These are phyloP conservation scores for Phytopythium cucurbitacearum DNA, from an alignment of 352 stramenopile genomes.

Conservation along the genomic window DNA sequence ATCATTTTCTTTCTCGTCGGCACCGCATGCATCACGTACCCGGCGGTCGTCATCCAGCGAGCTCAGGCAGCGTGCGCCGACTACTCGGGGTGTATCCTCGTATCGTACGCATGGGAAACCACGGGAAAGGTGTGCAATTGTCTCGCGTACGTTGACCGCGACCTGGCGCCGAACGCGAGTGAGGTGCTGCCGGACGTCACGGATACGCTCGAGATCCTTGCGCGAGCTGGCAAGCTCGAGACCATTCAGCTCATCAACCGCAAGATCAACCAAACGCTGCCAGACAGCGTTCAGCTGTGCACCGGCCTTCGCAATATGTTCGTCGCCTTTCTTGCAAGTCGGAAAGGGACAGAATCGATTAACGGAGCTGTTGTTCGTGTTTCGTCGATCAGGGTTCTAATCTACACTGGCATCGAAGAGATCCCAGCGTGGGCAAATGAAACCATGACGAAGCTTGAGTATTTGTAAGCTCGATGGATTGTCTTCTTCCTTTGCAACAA, in stretches of 20 bases:
- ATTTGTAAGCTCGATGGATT: conserved; percentile 20
- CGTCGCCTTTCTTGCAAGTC: background rate
- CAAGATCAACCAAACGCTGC: conserved; percentile 19
- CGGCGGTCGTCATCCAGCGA: conserved; percentile 9
- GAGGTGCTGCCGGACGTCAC: conserved; percentile 14
- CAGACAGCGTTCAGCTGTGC: conserved; percentile 13
- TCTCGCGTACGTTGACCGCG: conserved; percentile 22
- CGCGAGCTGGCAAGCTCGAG: conserved; percentile 14
- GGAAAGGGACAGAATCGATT: background rate
- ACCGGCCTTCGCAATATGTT: conserved; percentile 22
- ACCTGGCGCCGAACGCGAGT: conserved; percentile 14
- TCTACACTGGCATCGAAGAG: conserved; percentile 18
- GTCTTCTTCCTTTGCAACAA: background rate
- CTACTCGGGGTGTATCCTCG: conserved; percentile 7
- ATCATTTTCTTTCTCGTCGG: conserved; percentile 24
- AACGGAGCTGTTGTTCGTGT: conserved; percentile 1
- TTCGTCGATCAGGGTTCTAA: conserved; percentile 17
- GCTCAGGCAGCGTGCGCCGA: conserved; percentile 7
- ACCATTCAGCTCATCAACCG: conserved; percentile 25
- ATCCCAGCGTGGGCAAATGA: conserved; percentile 19
- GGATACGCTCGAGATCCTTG: conserved; percentile 10
- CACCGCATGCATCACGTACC: conserved; percentile 14
- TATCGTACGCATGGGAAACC: conserved; percentile 3
- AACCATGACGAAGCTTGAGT: conserved; percentile 25
- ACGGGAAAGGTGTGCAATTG: conserved; percentile 9